Evolutionary conservation across 2,329 filamentous ascomycete genomes (phyloP).

Genomic region (Mariannaea elegans): DNA sequence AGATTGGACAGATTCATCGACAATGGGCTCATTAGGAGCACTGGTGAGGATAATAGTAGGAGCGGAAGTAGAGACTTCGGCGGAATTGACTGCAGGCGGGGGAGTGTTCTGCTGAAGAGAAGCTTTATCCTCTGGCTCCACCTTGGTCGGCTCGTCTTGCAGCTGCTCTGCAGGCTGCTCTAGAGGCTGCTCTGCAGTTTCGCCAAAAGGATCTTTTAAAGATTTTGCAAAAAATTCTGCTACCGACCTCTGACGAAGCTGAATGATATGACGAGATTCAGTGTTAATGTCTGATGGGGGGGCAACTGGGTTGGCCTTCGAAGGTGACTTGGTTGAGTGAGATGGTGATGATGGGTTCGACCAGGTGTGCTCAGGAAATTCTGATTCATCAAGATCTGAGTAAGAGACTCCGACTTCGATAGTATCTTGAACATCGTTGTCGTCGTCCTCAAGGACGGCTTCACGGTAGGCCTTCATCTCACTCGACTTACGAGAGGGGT

Average conservation of each 20-base stretch:
- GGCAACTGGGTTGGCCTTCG: slow-evolving; percentile 25
- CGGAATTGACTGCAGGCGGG: background rate
- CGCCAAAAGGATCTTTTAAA: background rate
- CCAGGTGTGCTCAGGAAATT: slow-evolving; percentile 34
- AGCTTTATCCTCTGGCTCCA: slow-evolving; percentile 24
- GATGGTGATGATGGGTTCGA: slow-evolving; percentile 45
- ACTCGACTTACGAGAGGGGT: slow-evolving; percentile 50
- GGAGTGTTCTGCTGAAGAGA: slow-evolving; percentile 6
- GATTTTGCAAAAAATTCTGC: slow-evolving; percentile 7
- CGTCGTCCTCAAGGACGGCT: slow-evolving; percentile 46
- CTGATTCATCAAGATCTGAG: slow-evolving; percentile 45
- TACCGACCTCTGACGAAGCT: slow-evolving; percentile 19
- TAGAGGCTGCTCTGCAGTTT: slow-evolving; percentile 4
- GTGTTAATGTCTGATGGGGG: slow-evolving; percentile 21
- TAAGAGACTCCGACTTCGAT: slow-evolving; percentile 62
- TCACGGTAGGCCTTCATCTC: slow-evolving; percentile 45
- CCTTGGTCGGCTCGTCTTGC: slow-evolving; percentile 27
- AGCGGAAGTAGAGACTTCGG: background rate
- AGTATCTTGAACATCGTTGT: slow-evolving; percentile 64
- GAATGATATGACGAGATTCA: slow-evolving; percentile 16
- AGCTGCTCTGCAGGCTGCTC: slow-evolving; percentile 30
- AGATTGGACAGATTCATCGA: slow-evolving; percentile 19
- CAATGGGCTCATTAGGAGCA: slow-evolving; percentile 10
- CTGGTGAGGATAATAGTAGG: background rate
- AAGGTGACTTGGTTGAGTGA: slow-evolving; percentile 32